phyloP scores from a whole-genome alignment of 2,329 filamentous ascomycete species.

The Penicillium brasilianum region DNA sequence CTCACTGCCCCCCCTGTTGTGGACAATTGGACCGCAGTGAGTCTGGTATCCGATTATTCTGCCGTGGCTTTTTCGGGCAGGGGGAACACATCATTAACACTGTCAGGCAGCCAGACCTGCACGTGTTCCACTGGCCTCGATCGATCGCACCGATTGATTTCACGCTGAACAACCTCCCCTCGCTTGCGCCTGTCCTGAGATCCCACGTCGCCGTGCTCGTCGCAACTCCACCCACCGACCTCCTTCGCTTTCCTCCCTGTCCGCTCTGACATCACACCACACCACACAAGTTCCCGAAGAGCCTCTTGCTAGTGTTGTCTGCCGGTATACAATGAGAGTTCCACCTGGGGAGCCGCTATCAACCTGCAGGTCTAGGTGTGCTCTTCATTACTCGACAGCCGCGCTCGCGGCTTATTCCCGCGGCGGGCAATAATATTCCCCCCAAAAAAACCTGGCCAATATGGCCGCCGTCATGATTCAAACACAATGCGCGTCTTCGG shows the following conservation, averaged over 20 bases:
- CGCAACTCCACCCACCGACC: not conserved
- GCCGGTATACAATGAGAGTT: constrained; percentile 42
- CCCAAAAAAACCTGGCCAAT: constrained; percentile 2
- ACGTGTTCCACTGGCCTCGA: constrained; percentile 15
- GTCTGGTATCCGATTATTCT: not conserved
- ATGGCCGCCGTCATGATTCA: constrained; percentile 30
- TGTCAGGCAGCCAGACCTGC: constrained; percentile 16
- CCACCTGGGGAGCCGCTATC: constrained; percentile 32
- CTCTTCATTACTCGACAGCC: constrained; percentile 21
- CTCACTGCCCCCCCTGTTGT: not conserved
- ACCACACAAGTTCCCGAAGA: constrained; percentile 11
- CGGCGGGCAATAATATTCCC: constrained; percentile 32
- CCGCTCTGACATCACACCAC: constrained; percentile 12
- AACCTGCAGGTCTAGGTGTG: constrained; percentile 36
- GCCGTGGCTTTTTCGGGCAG: constrained; percentile 19
- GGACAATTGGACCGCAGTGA: constrained; percentile 9
- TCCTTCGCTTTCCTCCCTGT: not conserved
- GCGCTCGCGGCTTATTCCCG: constrained; percentile 14
- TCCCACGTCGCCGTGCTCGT: not conserved
- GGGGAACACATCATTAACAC: constrained; percentile 15
- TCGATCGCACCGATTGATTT: constrained; percentile 7
- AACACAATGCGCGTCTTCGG: constrained; percentile 16
- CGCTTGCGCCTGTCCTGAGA: not conserved
- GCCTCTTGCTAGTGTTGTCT: constrained; percentile 12
- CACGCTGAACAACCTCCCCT: not conserved